Evolutionary conservation across 805 yeast genomes (phyloP), one percentile per base, ranked within the genome.

Genomic region (Myxozyma neotropica): DNA sequence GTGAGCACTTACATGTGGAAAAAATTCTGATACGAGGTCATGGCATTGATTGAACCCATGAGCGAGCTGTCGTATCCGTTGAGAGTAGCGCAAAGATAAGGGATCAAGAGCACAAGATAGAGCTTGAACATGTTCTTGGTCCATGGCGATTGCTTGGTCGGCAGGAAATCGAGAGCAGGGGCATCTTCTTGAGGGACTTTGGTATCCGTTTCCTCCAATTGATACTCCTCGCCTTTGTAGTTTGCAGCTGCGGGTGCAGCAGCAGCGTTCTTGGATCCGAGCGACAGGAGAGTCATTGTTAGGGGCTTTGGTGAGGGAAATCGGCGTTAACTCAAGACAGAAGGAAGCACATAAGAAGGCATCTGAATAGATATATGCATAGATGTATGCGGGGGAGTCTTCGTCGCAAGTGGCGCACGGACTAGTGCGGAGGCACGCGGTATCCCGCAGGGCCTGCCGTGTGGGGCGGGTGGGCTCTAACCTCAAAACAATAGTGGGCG

Each of bases 61-160:
- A 57, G 54, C 13, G 51, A 46, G 19, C 63, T 48, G 23, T 59
- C 60, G 19, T 59, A 60, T 8, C 61, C 59, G 21, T 56, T 53
- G 26, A 59, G 43, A 13, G 54, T 57, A 15, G 58, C 44, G 38
- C 58, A 38, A 2, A 58, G 47, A 33, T 48, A 58, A 10, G 52
- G 21, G 17, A 58, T 43, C 2, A 39, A 19, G 8, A 58, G 46
- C 31, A 53, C 52, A 31, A 33, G 39, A 21, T 48, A 48, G 10
- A 58, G 58, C 26, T 54, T 38, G 19, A 53, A 27, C 61, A 58
- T 58, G 29, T 35, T 12, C 17, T 26, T 19, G 21, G 46, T 57
- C 61, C 61, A 57, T 12, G 61, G 61, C 24, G 60, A 57, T 40
- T 36, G 43, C 39, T 54, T 54, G 17, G 6, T 17, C 17, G 12